These are phyloP conservation scores for Russula foetens DNA, from an alignment of 768 basidiomycete genomes.

Conservation along the genomic window DNA sequence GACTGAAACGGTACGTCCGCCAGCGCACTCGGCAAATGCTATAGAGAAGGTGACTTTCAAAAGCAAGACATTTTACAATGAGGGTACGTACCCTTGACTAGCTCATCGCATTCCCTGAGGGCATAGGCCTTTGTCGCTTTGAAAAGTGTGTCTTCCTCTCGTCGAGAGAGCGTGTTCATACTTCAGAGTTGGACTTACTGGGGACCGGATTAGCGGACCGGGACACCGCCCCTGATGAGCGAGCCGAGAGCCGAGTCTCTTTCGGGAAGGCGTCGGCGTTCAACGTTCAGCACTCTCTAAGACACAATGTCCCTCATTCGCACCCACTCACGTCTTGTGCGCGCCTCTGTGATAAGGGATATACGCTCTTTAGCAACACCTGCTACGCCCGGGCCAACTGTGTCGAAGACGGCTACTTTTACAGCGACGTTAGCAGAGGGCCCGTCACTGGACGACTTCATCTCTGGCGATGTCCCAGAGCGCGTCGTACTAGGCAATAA, in stretches of 20 bases:
- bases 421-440: slow-evolving; percentile 49
- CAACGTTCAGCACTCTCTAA: neutral
- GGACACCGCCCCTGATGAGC: neutral
- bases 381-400: slow-evolving; percentile 40
- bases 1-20: slow-evolving; percentile 73
- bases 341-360: neutral
- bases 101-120: slow-evolving; percentile 63
- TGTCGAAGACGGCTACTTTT: slow-evolving; percentile 37
- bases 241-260: neutral
- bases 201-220: neutral
- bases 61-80: neutral
- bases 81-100: slow-evolving; percentile 61
- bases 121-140: slow-evolving; percentile 78
- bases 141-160: slow-evolving; percentile 80
- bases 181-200: neutral
- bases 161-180: slow-evolving; percentile 81
- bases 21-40: slow-evolving; percentile 84
- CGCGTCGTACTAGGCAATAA: slow-evolving; percentile 67
- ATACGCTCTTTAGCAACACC: slow-evolving; percentile 21
- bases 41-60: neutral
- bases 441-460: slow-evolving; percentile 75
- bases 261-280: too few species aligned
- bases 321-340: slow-evolving; percentile 15
- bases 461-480: slow-evolving; percentile 49
- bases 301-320: slow-evolving; percentile 10